Base-by-base conservation (phyloP, 768 basidiomycete genomes). In the Agaricus subrufescens region DNA sequence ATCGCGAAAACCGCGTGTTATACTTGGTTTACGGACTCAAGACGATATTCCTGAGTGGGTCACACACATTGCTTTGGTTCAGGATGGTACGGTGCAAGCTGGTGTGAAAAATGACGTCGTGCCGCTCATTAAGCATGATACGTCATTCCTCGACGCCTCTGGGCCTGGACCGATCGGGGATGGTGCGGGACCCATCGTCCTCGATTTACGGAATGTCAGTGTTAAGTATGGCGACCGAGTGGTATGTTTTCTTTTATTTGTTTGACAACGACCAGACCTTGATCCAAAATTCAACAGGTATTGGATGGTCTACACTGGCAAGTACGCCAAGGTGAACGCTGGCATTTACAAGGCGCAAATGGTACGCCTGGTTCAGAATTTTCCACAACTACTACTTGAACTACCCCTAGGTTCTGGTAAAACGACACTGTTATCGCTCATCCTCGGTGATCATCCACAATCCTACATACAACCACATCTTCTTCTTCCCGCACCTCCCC, bases 371-470 rank as follows among this genome's bases (percentile, higher is more conserved):
- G 11, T 30, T 5, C 43, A 23, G 6, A 31, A 26, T 27, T 57
- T 8, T n/a, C 31, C 44, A 27, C 10, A n/a, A 39, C n/a, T n/a
- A 14, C 27, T 15, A 12, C 23, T 19, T 12, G 19, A 25, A 23
- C 27, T 47, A 12, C 2, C 8, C 6, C 3, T 64, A 91, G 91
- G 96, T 45, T 94, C 92, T 0, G 96, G 96, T 14, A 99, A 98
- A 73, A 94, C 94, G 0, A 98, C 96, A 0, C 85, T 98, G 5
- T 77, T 98, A 23, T 86, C 95, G 15, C 69, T 98, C 30, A 73
- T 99, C 39, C 93, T 93, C 0, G 96, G 96, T 26, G 94, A 96
- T 66, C 96, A 98, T 68, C 96, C 96, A 0, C 91, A 94, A 59
- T 98, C 96, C 1, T 98, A 89, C 73, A 86, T 86, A 4, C 90